Evolutionary conservation across 176 grass and related monocot genomes (phyloP).

Genomic region (Areca catechu): DNA sequence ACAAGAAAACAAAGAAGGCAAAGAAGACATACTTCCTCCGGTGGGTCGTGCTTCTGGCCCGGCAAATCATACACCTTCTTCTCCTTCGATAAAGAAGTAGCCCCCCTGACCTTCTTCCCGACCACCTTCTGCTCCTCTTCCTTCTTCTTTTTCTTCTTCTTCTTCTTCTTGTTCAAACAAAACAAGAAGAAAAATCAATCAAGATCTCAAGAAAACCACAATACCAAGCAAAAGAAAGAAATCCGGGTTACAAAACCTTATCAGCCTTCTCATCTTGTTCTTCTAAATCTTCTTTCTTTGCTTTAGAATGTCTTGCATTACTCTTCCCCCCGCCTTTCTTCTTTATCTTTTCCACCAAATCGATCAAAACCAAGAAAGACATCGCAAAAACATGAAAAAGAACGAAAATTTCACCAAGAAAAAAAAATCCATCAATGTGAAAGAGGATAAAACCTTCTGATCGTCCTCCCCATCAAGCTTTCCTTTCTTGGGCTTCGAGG

Average conservation of each 20-base stretch:
- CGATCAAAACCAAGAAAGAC: neutral
- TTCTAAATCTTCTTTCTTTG: slow-evolving; percentile 27
- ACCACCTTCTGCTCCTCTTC: slow-evolving; percentile 14
- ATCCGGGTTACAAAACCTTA: slow-evolving; percentile 25
- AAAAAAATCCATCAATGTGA: slow-evolving; percentile 2
- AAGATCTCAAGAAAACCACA: slow-evolving; percentile 18
- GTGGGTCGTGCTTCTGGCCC: slow-evolving; percentile 91
- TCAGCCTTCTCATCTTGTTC: slow-evolving; percentile 17
- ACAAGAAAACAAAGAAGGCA: slow-evolving; percentile 13
- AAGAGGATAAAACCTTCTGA: slow-evolving; percentile 7
- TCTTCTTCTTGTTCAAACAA: slow-evolving; percentile 24
- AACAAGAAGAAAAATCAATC: neutral
- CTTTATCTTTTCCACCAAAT: slow-evolving; percentile 30
- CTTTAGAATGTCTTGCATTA: slow-evolving; percentile 33
- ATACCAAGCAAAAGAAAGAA: neutral
- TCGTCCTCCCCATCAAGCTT: slow-evolving; percentile 7
- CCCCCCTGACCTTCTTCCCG: slow-evolving; percentile 7
- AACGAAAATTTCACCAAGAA: neutral
- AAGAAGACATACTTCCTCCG: slow-evolving; percentile 53
- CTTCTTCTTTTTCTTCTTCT: slow-evolving; percentile 36
- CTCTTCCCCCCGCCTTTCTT: slow-evolving; percentile 18
- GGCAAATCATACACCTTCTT: slow-evolving; percentile 77
- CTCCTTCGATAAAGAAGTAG: slow-evolving; percentile 19
- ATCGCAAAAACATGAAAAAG: slow-evolving; percentile 1
- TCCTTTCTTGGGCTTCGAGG: slow-evolving; percentile 23